Percentiles rank a stretch among this genome's conserved stretches.
Evolutionary conservation across 495 filamentous ascomycete genomes (phyloP).

Genomic region (Penicillium antarcticum): DNA sequence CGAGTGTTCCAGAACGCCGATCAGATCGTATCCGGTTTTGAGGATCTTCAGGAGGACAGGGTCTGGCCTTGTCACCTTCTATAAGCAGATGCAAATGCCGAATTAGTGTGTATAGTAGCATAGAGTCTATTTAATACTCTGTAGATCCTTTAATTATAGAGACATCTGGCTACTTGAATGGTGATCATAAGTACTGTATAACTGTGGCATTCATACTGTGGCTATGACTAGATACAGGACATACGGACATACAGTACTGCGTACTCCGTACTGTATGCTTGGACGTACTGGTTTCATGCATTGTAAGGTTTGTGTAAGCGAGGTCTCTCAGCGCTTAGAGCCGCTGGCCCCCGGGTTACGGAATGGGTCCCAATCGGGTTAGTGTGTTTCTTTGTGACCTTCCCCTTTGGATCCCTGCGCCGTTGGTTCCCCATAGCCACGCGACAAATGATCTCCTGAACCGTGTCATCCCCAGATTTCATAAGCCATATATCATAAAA

Average conservation of each 20-base stretch:
- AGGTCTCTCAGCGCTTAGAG: constrained; percentile 23
- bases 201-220: too few relatives aligned
- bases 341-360: constrained; percentile 16
- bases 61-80: constrained; percentile 5
- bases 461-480: constrained; percentile 7
- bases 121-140: too few relatives aligned
- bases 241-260: not conserved
- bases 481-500: too few relatives aligned
- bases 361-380: constrained; percentile 1
- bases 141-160: too few relatives aligned
- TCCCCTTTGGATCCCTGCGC: constrained; percentile 6
- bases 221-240: too few relatives aligned
- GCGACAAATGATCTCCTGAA: constrained; percentile 10
- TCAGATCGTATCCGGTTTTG: constrained; percentile 11
- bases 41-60: constrained; percentile 7
- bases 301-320: constrained; percentile 22
- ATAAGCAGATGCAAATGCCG: too few relatives aligned
- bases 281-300: not conserved
- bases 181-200: too few relatives aligned
- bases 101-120: too few relatives aligned
- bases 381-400: constrained; percentile 1
- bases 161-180: too few relatives aligned
- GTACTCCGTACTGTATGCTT: not conserved
- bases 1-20: constrained; percentile 26
- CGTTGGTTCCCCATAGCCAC: constrained; percentile 10